Base-by-base conservation (phyloP, 768 basidiomycete species). In the Cubamyces lactineus region DNA sequence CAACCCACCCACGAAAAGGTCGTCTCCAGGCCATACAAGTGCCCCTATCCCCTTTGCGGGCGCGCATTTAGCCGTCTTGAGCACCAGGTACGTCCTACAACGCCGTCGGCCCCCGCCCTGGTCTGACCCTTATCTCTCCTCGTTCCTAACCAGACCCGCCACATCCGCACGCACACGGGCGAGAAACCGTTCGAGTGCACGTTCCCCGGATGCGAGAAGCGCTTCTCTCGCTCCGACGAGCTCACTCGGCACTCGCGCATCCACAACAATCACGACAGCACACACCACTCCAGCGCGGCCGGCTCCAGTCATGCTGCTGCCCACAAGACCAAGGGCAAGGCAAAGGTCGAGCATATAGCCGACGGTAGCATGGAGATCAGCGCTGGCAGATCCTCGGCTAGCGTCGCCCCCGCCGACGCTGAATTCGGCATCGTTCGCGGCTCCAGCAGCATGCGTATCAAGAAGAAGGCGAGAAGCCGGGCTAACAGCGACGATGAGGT, bases 171-270 rank as follows among this genome's bases (percentile, higher is more conserved):
- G 0, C 96, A 99, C 75, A 99, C 96, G 0, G 96, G 96, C 70
- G 96, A 99, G 77, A 98, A 97, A 69, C 96, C 96, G 2, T 98
- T 98, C 70, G 83, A 86, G 21, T 99, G 96, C 83, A 88, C 86
- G 1, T 92, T 88, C 73, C 87, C 92, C 3, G 85, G 87, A n/a
- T 99, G 96, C 83, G 96, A 97, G 76, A 99, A 98, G 75, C 90
- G 95, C 5, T 99, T 99, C 76, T 95, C 93, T 17, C 88, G 96
- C 61, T 94, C 93, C n/a, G 96, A 99, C 80, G 96, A 99, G 76
- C 86, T 99, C 66, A 99, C 96, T 28, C 85, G 96, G 59, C 96
- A 99, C 71, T 90, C 92, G 0, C 85, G 96, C 49, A 99, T 98
- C 67, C 96, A 99, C 76, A 86, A 85, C 72, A 85, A 83, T 66